These are phyloP conservation scores for Aspergillus cristatus DNA, from an alignment of 495 filamentous ascomycete species.

Conservation along the genomic window DNA sequence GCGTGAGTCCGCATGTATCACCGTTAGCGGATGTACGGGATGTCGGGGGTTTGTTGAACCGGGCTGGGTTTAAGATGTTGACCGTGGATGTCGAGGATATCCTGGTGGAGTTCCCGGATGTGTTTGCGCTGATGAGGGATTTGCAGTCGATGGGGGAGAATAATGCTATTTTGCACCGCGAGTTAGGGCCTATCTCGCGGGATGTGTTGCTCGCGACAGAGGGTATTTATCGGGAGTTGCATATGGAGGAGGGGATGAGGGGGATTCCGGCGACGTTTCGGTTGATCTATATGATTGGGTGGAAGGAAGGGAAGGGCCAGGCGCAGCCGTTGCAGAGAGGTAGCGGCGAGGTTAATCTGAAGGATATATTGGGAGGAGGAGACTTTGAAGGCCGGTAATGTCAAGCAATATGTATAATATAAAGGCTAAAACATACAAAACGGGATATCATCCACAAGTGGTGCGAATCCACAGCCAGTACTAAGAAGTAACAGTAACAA, in stretches of 20 bases:
- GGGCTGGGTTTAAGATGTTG: slow-evolving; percentile 87
- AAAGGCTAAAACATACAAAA: slow-evolving; percentile 7
- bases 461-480: slow-evolving; percentile 5
- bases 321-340: slow-evolving; percentile 71
- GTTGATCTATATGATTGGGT: slow-evolving; percentile 95
- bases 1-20: slow-evolving; percentile 76
- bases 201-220: slow-evolving; percentile 87
- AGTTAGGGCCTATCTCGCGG: slow-evolving; percentile 61
- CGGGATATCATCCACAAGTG: slow-evolving; percentile 7
- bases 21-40: slow-evolving; percentile 90
- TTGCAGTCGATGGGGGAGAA: slow-evolving; percentile 91
- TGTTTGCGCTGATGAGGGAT: slow-evolving; percentile 85
- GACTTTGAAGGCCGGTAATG: slow-evolving; percentile 30
- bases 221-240: slow-evolving; percentile 77
- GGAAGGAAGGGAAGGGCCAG: slow-evolving; percentile 79
- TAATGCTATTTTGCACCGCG: slow-evolving; percentile 74
- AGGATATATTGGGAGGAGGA: slow-evolving; percentile 64
- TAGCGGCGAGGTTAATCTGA: slow-evolving; percentile 71
- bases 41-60: slow-evolving; percentile 75
- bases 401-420: slow-evolving; percentile 11
- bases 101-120: slow-evolving; percentile 88
- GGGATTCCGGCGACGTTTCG: slow-evolving; percentile 83
- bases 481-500: slow-evolving; percentile 11
- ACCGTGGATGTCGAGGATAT: slow-evolving; percentile 98
- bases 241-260: slow-evolving; percentile 59